Percentiles rank a stretch among this genome's conserved stretches.
These are phyloP conservation scores for Mycena amicta DNA, from an alignment of 768 basidiomycete genomes.

Conservation along the genomic window DNA sequence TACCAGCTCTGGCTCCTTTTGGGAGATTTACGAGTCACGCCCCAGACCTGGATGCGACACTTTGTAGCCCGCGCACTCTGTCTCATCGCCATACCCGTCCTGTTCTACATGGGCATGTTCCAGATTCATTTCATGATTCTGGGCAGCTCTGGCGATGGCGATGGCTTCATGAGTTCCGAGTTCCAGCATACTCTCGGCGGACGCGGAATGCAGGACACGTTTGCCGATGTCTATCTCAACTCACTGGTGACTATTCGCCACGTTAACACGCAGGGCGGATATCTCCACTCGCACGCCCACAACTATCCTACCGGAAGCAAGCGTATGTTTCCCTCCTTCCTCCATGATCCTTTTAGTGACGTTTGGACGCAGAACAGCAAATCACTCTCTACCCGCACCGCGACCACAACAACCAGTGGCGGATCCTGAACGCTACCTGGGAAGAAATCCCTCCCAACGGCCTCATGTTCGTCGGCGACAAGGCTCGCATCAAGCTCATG, in stretches of 20 bases:
- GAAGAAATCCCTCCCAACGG: slow-evolving; percentile 48
- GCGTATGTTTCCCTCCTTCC: slow-evolving; percentile 49
- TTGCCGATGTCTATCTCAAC: slow-evolving; percentile 86
- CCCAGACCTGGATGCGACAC: slow-evolving; percentile 77
- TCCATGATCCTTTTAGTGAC: slow-evolving; percentile 2
- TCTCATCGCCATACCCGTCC: slow-evolving; percentile 78
- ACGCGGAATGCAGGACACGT: slow-evolving; percentile 90
- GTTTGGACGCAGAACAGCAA: slow-evolving; percentile 90
- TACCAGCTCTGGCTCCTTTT: slow-evolving; percentile 87
- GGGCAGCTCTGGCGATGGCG: slow-evolving; percentile 90
- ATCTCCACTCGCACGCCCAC: slow-evolving; percentile 92
- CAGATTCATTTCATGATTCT: slow-evolving; percentile 91
- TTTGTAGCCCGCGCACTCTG: slow-evolving; percentile 89
- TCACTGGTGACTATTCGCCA: slow-evolving; percentile 85
- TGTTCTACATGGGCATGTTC: slow-evolving; percentile 98
- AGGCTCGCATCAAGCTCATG: slow-evolving; percentile 75
- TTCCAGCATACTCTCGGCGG: slow-evolving; percentile 96
- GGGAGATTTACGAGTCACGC: slow-evolving; percentile 80
- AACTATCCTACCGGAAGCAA: slow-evolving; percentile 88
- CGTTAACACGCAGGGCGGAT: slow-evolving; percentile 97
- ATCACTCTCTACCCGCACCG: slow-evolving; percentile 98
- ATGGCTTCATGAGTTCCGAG: slow-evolving; percentile 99
- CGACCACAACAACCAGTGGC: slow-evolving; percentile 96
- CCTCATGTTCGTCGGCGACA: slow-evolving; percentile 55
- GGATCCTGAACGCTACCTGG: slow-evolving; percentile 80